Conservation (phyloP, 2,329 filamentous ascomycete genomes). For the Neurospora crassa region DNA sequence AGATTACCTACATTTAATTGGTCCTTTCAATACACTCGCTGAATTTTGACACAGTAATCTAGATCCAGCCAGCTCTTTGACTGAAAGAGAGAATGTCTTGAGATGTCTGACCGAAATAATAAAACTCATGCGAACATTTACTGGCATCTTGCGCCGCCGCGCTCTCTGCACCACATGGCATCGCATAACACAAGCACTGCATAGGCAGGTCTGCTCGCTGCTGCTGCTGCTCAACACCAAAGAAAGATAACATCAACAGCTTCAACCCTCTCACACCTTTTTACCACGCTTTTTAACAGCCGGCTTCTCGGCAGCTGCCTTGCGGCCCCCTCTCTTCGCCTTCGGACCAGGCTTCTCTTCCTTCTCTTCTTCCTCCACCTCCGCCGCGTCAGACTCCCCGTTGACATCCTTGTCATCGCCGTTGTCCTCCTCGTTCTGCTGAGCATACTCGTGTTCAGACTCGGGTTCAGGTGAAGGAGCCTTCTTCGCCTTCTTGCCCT, state of each 20-base stretch:
- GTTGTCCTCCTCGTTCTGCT: not conserved
- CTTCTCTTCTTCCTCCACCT: constrained; percentile 2
- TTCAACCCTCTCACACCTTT: constrained; percentile 6
- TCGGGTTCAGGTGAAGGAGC: constrained; percentile 4
- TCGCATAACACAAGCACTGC: not conserved
- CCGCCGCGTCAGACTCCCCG: constrained; percentile 3
- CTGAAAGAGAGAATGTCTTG: too few species aligned
- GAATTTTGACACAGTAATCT: too few species aligned
- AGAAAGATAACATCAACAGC: not conserved
- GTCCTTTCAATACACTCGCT: too few species aligned
- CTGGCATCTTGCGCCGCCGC: not conserved
- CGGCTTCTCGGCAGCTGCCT: constrained; percentile 2
- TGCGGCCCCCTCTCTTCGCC: constrained; percentile 8
- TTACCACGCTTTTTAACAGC: constrained; percentile 9
- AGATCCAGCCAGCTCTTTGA: too few species aligned
- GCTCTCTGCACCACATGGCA: not conserved
- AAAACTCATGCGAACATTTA: not conserved
- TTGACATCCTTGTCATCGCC: not conserved
- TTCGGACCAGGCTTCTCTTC: constrained; percentile 9
- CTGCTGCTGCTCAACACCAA: not conserved
- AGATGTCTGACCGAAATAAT: too few species aligned
- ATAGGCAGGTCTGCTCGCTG: not conserved
- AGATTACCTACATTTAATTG: too few species aligned
- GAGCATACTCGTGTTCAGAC: constrained; percentile 1
- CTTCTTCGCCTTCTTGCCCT: constrained; percentile 3